These are phyloP conservation scores for Clarireedia paspali DNA, from an alignment of 2,329 filamentous ascomycete genomes.

Conservation along the genomic window DNA sequence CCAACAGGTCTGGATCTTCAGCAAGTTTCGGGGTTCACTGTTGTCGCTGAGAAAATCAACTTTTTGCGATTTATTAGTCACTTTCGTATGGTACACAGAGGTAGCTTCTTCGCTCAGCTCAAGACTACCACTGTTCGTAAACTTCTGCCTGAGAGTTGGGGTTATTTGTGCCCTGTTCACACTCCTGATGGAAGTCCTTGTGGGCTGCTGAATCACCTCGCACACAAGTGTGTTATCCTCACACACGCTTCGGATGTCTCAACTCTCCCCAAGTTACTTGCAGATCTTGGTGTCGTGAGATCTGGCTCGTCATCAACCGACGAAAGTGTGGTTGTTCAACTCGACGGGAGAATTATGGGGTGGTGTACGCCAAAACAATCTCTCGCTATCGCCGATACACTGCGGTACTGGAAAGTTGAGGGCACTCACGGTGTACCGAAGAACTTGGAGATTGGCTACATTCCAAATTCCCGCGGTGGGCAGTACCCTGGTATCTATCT, in stretches of 20 bases:
- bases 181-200: slow-evolving; percentile 95
- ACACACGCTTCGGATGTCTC: slow-evolving; percentile 70
- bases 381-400: slow-evolving; percentile 71
- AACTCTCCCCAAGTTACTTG: slow-evolving; percentile 62
- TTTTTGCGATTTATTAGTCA: slow-evolving; percentile 98
- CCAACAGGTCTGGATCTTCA: slow-evolving; percentile 89
- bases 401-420: slow-evolving; percentile 93
- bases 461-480: slow-evolving; percentile 82
- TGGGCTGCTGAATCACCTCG: slow-evolving; percentile 87
- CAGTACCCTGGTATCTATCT: slow-evolving; percentile 96
- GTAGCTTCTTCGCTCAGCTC: slow-evolving; percentile 95
- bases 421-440: slow-evolving; percentile 72
- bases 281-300: slow-evolving; percentile 70
- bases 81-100: slow-evolving; percentile 98
- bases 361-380: slow-evolving; percentile 85
- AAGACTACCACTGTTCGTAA: slow-evolving; percentile 98
- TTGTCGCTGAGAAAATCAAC: slow-evolving; percentile 98
- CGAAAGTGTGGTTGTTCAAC: slow-evolving; percentile 80
- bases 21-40: slow-evolving; percentile 89
- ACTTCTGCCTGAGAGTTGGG: slow-evolving; percentile 92
- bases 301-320: slow-evolving; percentile 70
- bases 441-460: slow-evolving; percentile 84
- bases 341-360: slow-evolving; percentile 84
- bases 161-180: slow-evolving; percentile 94
- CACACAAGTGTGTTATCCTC: slow-evolving; percentile 88